phyloP scores from a whole-genome alignment of 805 yeast genomes.

The Saccharomycopsis fodiens region DNA sequence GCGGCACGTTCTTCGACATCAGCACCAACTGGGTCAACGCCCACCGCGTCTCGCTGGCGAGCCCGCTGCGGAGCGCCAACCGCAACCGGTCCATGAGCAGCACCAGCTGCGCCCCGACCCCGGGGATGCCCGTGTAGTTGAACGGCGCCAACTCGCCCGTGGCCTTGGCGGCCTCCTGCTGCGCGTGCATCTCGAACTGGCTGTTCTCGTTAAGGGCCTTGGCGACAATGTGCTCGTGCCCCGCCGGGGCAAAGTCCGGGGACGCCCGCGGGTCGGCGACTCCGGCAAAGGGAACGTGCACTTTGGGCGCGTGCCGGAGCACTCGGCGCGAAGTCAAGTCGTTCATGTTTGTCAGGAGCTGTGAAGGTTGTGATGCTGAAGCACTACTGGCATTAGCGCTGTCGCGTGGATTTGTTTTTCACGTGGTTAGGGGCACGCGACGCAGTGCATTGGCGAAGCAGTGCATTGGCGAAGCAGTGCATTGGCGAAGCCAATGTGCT shows the following conservation, averaged over 20 bases:
- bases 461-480: too few relatives aligned
- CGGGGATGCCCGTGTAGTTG: conserved; percentile 18
- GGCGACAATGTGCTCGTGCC: conserved; percentile 1
- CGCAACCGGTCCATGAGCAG: conserved; percentile 9
- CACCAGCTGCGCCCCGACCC: conserved; percentile 12
- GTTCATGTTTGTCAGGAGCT: too few relatives aligned
- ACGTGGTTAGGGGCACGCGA: too few relatives aligned
- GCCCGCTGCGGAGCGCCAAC: conserved; percentile 9
- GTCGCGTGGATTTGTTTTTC: too few relatives aligned
- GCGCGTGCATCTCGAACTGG: conserved; percentile 12
- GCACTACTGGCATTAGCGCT: too few relatives aligned
- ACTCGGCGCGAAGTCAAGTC: conserved; percentile 5
- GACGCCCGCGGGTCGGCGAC: conserved; percentile 2
- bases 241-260: background rate
- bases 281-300: conserved; percentile 14
- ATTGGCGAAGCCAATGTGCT: too few relatives aligned
- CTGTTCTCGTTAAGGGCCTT: conserved; percentile 17
- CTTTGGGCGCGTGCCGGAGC: conserved; percentile 15
- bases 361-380: too few relatives aligned
- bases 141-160: conserved; percentile 9
- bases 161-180: conserved; percentile 10
- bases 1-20: conserved; percentile 10
- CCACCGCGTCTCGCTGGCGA: conserved; percentile 16
- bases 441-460: too few relatives aligned
- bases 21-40: conserved; percentile 15